These are phyloP conservation scores for Pseudodiploospora longispora DNA, from an alignment of 2,329 filamentous ascomycete genomes.

Conservation along the genomic window DNA sequence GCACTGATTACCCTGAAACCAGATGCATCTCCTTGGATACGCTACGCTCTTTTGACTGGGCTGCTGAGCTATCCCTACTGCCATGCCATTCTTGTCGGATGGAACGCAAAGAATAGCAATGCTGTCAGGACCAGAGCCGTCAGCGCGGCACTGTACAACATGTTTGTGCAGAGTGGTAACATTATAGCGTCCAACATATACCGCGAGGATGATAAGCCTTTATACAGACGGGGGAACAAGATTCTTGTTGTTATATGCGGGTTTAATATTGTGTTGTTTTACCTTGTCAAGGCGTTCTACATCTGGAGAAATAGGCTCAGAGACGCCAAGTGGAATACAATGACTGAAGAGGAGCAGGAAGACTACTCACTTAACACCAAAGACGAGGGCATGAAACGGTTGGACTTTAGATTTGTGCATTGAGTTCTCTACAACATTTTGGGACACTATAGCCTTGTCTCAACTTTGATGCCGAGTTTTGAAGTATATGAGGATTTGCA, in stretches of 20 bases:
- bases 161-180: constrained; percentile 25
- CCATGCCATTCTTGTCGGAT: constrained; percentile 49
- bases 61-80: constrained; percentile 26
- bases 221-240: constrained; percentile 37
- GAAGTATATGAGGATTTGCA: too few relatives aligned
- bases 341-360: constrained; percentile 32
- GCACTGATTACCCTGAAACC: constrained; percentile 33
- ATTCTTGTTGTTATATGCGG: constrained; percentile 39
- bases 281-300: constrained; percentile 45
- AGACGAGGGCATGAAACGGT: constrained; percentile 36
- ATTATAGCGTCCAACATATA: constrained; percentile 31
- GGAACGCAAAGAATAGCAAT: constrained; percentile 50
- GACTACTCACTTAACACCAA: constrained; percentile 28
- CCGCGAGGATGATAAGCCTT: constrained; percentile 24
- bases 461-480: too few relatives aligned
- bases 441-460: background rate
- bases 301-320: constrained; percentile 36
- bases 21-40: constrained; percentile 31
- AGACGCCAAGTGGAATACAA: constrained; percentile 36
- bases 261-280: constrained; percentile 41
- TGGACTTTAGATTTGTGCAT: constrained; percentile 35
- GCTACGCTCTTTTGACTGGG: constrained; percentile 28
- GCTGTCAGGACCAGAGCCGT: constrained; percentile 51
- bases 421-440: constrained; percentile 10
- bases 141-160: constrained; percentile 49